Conservation (phyloP, 2,329 filamentous ascomycete genomes). For the Colletotrichum sp. region DNA sequence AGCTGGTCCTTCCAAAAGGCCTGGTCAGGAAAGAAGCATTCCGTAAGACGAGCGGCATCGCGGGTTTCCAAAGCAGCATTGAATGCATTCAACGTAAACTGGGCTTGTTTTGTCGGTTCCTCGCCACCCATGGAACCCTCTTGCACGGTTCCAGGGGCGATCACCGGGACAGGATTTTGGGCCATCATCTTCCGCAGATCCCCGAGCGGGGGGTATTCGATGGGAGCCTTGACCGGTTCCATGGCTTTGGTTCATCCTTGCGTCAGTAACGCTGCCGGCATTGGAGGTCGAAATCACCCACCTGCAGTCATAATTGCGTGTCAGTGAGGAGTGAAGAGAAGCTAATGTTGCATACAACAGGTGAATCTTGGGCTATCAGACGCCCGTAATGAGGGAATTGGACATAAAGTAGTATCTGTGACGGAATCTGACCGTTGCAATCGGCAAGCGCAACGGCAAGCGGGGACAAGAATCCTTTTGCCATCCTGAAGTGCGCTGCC, state of each 20-base stretch:
- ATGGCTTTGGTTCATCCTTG: not conserved
- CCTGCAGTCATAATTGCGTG: not conserved
- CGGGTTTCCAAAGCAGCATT: not conserved
- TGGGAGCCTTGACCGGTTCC: not conserved
- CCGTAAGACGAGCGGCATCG: not conserved
- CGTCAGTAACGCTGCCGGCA: not conserved
- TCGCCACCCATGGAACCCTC: not conserved
- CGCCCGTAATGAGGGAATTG: not conserved
- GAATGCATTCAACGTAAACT: not conserved
- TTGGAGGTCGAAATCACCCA: not conserved
- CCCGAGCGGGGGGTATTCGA: not conserved
- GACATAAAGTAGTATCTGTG: not conserved
- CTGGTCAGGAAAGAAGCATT: not conserved
- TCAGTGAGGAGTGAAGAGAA: not conserved
- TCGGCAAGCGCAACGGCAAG: not conserved
- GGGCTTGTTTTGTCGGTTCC: not conserved
- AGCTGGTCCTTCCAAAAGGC: slow-evolving; percentile 10
- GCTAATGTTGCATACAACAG: not conserved
- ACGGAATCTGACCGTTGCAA: not conserved
- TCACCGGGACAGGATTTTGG: not conserved
- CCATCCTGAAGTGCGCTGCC: not conserved
- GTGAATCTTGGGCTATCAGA: not conserved
- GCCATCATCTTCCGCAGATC: not conserved
- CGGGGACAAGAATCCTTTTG: not conserved
- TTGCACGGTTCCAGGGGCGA: not conserved